phyloP scores from a whole-genome alignment of 2,329 filamentous ascomycete genomes.

The Stagonosporopsis chrysanthemi region DNA sequence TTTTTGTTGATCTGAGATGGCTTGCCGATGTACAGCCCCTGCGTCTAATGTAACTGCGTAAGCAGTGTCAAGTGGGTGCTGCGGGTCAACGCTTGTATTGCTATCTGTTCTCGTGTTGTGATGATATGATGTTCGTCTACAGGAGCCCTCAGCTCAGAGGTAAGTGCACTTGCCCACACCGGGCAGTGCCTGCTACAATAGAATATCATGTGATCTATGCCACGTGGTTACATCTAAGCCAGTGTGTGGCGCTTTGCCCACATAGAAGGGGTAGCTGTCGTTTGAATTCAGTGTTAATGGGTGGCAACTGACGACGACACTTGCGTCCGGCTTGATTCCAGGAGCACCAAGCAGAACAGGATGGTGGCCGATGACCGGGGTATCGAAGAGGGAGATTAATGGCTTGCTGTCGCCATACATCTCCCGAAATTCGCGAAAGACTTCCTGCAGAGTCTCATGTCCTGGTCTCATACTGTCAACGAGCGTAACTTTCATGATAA shows the following conservation, averaged over 20 bases:
- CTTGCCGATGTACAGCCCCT: neutral
- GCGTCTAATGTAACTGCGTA: no score
- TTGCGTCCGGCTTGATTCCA: neutral
- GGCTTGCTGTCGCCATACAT: neutral
- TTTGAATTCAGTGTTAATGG: neutral
- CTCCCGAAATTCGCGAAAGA: neutral
- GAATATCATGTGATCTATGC: no score
- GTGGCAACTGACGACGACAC: neutral
- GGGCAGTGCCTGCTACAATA: no score
- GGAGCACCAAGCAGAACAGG: neutral
- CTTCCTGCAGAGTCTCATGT: neutral
- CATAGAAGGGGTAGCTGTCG: neutral
- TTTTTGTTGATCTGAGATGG: neutral
- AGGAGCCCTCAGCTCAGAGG: no score
- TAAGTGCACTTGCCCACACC: no score
- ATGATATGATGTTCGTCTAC: no score
- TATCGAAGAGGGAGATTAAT: neutral
- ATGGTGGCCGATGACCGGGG: neutral
- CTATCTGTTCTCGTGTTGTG: no score
- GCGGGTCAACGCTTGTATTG: no score
- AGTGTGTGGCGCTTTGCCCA: neutral
- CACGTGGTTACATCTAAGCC: no score
- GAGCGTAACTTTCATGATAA: neutral
- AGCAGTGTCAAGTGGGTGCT: no score
- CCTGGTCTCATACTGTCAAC: neutral